Conservation (phyloP, 2,329 filamentous ascomycete species). For the Fusarium anthophilum region DNA sequence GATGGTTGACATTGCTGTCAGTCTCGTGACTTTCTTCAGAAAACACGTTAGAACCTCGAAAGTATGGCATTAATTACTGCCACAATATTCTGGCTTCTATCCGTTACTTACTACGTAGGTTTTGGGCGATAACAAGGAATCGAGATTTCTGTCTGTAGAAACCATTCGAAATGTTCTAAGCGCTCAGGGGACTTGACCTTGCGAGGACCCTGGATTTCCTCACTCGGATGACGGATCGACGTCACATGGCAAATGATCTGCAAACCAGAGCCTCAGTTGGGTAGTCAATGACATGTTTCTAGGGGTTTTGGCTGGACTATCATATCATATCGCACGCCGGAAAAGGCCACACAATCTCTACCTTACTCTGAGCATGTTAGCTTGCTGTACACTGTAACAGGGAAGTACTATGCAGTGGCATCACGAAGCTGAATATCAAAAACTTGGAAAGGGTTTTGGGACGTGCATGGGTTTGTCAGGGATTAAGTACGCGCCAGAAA, state of each 20-base stretch:
- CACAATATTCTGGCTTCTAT: background rate
- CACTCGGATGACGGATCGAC: slow-evolving; percentile 10
- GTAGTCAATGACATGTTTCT: background rate
- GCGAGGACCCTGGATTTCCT: slow-evolving; percentile 33
- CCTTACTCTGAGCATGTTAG: background rate
- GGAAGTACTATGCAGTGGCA: background rate
- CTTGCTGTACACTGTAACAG: background rate
- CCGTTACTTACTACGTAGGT: background rate
- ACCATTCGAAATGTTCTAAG: slow-evolving; percentile 16
- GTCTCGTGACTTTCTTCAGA: slow-evolving; percentile 9
- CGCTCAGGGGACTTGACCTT: background rate
- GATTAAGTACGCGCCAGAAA: slow-evolving; percentile 6
- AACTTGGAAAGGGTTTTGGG: slow-evolving; percentile 15
- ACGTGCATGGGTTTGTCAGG: background rate
- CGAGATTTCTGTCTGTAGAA: slow-evolving; percentile 16
- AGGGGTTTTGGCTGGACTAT: background rate
- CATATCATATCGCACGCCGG: background rate
- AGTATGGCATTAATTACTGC: background rate
- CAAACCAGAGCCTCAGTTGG: slow-evolving; percentile 27
- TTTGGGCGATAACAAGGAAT: slow-evolving; percentile 1
- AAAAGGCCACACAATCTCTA: background rate
- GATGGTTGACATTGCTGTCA: background rate
- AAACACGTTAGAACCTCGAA: background rate
- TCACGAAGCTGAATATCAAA: background rate
- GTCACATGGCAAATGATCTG: slow-evolving; percentile 36